A percentile compares a stretch with the other conserved stretches of the same genome.
These are phyloP conservation scores for Boechera retrofracta DNA, from an alignment of 345 rosid genomes.

Conservation along the genomic window DNA sequence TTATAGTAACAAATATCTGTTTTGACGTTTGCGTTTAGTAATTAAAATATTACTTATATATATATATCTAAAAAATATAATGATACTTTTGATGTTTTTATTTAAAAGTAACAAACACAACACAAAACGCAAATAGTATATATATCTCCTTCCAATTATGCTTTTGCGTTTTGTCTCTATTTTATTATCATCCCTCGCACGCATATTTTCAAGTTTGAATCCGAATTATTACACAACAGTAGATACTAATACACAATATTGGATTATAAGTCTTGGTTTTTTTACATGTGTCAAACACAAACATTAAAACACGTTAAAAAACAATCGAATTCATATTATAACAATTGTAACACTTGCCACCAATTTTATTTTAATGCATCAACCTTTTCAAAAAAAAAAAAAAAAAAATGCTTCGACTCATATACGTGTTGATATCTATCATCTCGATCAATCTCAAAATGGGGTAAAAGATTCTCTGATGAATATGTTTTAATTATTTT, in stretches of 20 bases:
- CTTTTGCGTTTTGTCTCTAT: background rate
- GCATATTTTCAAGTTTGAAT: background rate
- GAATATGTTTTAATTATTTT: background rate
- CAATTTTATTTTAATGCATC: too few relatives aligned
- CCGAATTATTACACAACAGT: background rate
- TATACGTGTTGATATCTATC: background rate
- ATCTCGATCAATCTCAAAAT: background rate
- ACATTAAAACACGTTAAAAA: background rate
- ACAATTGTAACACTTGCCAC: too few relatives aligned
- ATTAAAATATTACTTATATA: background rate
- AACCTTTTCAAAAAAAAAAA: too few relatives aligned
- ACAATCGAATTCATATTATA: background rate
- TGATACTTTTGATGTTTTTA: background rate
- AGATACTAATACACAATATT: background rate
- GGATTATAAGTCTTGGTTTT: background rate
- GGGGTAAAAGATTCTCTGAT: background rate
- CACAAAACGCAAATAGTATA: background rate
- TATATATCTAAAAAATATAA: background rate
- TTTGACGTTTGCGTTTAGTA: conserved; percentile 25
- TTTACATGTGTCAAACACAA: background rate
- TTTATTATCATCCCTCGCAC: background rate
- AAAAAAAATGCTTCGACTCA: background rate
- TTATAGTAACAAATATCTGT: background rate
- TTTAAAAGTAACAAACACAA: background rate
- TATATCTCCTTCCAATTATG: background rate